A percentile compares a stretch with the other conserved stretches of the same genome.
These are phyloP conservation scores for Aspergillus aculeatinus DNA, from an alignment of 2,329 filamentous ascomycete species.

Conservation along the genomic window DNA sequence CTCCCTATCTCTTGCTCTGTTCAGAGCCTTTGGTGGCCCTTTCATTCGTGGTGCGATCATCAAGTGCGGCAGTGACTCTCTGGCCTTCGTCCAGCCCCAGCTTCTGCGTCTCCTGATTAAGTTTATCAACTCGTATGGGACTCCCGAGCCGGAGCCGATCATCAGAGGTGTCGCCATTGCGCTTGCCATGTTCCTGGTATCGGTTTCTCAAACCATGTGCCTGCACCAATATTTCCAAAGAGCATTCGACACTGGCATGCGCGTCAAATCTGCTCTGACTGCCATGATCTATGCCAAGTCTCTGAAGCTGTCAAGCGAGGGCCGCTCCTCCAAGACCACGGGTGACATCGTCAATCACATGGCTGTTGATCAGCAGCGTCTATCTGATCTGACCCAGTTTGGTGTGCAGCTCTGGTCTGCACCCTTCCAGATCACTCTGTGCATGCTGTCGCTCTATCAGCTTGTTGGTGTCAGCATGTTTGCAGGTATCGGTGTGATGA, in stretches of 20 bases:
- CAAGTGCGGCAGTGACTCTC: conserved; percentile 81
- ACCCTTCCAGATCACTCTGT: conserved; percentile 92
- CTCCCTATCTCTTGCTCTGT: conserved; percentile 82
- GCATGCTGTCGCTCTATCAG: conserved; percentile 93
- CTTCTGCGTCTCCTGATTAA: conserved; percentile 78
- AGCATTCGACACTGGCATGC: conserved; percentile 93
- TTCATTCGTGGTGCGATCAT: conserved; percentile 80
- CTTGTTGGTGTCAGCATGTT: conserved; percentile 95
- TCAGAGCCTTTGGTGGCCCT: conserved; percentile 78
- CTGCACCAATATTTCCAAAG: conserved; percentile 98
- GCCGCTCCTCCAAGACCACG: conserved; percentile 81
- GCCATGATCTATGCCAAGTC: conserved; percentile 92
- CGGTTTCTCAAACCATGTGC: conserved; percentile 80
- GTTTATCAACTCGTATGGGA: conserved; percentile 76
- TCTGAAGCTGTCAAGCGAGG: conserved; percentile 87
- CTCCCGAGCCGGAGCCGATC: conserved; percentile 67
- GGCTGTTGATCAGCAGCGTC: conserved; percentile 94
- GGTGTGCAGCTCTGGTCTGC: conserved; percentile 95
- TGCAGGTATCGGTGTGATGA: conserved; percentile 90
- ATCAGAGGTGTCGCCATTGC: conserved; percentile 85
- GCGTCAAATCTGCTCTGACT: conserved; percentile 86
- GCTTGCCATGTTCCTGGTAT: conserved; percentile 86
- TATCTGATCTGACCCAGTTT: conserved; percentile 93
- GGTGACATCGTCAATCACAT: conserved; percentile 99
- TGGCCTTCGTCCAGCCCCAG: conserved; percentile 90